Evolutionary conservation across 164 flowering plant genomes (phyloP), one percentile per base, ranked within the genome.

Genomic region (Santalum album): DNA sequence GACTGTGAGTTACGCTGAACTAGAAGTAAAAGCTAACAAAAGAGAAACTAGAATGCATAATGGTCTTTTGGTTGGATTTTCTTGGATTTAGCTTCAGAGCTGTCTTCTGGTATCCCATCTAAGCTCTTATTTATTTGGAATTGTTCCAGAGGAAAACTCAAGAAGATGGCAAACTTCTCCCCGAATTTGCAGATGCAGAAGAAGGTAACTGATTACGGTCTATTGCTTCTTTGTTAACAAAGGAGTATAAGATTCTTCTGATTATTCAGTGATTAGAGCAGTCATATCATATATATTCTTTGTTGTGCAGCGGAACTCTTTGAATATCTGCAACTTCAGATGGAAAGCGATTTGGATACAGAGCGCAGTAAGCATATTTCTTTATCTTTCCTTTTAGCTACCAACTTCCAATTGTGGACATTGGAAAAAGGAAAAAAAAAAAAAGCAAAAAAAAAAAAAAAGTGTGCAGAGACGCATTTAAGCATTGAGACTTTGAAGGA

Each of bases 151-250:
- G 70, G 58, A 79, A 76, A 27, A 72, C 76, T 52, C 74, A 78
- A 55, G 86, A 84, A 68, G 89, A 87, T 74, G 97, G 97, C 29
- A 69, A 66, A 44, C 55, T 75, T 64, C 71, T 79, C 20, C 98
- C 96, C 7, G 96, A 91, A 56, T 91, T 87, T 64, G 92, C 87
- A 17, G 96, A 91, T 77, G 95, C 58, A 6, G 96, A 87, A 58
- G 98, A 91, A 72, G 72, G 98, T 91, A 48, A 38, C 16, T 9
- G 49, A 42, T 0, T 12, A 10, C 12, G 21, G 2, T 3, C 19
- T 1, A 3, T 20, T 45, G 10, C 15, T 22, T 22, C 12, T 7
- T 45, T 20, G 24, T 1, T 45, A 9, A 20, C 11, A 38, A 14
- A 45, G 15, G 49, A 20, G 15, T 2, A 20, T 11, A 21, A n/a